Evolutionary conservation across 306 rosid genomes (phyloP), one percentile per base, ranked within the genome.

Genomic region (Crataegus laevigata): DNA sequence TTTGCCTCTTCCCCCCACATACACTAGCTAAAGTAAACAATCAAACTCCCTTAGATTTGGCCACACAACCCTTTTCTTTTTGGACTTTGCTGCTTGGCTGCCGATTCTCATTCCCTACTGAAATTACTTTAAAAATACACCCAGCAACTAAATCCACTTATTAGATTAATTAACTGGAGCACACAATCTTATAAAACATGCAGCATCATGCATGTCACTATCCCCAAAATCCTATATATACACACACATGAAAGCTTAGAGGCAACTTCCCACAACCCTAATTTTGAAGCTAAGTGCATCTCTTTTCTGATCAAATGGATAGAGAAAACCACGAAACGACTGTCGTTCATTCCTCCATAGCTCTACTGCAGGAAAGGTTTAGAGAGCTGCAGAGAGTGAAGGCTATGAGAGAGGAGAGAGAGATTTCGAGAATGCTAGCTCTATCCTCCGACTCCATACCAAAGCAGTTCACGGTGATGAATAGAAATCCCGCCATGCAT

Each of bases 361-460:
- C 92, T 76, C 85, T 96, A 45, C 78, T 96, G 59, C 99, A 92
- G 82, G 96, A 96, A 85, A 90, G 98, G 80, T 96, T 96, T 68
- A 86, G 92, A 45, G 52, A 90, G 74, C 65, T 96, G 30, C 88
- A 92, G 78, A 96, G 91, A 87, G 92, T 80, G 77, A 96, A 90
- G 79, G 91, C 89, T 75, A 90, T 92, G 93, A 92, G 99, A 51
- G 90, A 92, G 50, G 93, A 90, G 68, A 89, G 80, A 75, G 93
- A 88, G 89, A 84, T 86, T 28, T 68, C 78, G 71, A 85, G 83
- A 76, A 69, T 79, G 64, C 75, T 80, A 36, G 54, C 59, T 40
- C 59, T 42, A 45, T 64, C 24, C 69, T 10, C 11, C 6, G 28
- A 11, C 32, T 77, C 84, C 15, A 84, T 80, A 67, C 80, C 86